Evolutionary conservation across 108 stramenopile genomes (phyloP).

Genomic region (Skeletonema potamos): DNA sequence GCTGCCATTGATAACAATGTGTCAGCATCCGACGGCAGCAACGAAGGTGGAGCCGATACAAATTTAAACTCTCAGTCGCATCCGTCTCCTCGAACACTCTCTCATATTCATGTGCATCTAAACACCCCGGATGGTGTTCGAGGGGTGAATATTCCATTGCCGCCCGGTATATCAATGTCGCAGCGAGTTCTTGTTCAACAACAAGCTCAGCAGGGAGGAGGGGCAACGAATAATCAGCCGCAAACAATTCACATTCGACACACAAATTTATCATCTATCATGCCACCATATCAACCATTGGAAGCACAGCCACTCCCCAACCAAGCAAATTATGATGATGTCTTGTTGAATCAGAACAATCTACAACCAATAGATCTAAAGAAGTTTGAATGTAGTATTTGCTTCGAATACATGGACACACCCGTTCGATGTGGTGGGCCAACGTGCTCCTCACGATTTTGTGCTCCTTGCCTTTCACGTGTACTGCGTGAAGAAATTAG

Average conservation of each 20-base stretch:
- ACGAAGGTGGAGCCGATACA: background rate
- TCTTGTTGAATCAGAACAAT: background rate
- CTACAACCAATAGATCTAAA: background rate
- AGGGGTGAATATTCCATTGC: background rate
- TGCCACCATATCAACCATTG: background rate
- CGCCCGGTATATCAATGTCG: background rate
- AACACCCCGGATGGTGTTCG: background rate
- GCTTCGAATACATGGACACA: conserved; percentile 1
- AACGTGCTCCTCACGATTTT: background rate
- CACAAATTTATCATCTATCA: background rate
- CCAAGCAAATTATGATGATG: background rate
- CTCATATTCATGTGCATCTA: background rate
- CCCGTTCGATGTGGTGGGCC: background rate
- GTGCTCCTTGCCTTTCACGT: background rate
- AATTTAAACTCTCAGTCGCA: background rate
- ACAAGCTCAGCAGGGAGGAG: background rate
- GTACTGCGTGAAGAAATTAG: background rate
- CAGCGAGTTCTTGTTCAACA: background rate
- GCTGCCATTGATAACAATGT: background rate
- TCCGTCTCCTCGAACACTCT: background rate
- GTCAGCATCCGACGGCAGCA: background rate
- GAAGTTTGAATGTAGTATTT: background rate
- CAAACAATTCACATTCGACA: background rate
- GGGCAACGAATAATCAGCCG: background rate
- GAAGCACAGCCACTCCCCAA: conserved; percentile 1